Conservation (phyloP, 768 basidiomycete species). For the Suillus ampliporus region DNA sequence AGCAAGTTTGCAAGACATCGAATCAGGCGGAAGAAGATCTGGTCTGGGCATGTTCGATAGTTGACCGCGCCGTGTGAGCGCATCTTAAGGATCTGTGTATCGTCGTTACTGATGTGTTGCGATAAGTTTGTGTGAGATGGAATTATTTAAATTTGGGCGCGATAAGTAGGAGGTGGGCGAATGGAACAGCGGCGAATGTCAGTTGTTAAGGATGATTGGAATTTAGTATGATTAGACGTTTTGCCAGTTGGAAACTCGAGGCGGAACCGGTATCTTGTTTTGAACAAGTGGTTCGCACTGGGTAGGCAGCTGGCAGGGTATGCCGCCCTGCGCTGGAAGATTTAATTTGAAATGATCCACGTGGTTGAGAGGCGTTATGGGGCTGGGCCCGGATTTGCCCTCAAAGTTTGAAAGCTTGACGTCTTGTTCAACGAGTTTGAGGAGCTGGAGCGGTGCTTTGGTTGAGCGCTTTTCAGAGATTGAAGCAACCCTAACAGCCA, state of each 20-base stretch:
- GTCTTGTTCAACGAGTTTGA: conserved; percentile 6
- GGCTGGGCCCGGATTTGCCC: background rate
- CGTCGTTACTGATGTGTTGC: background rate
- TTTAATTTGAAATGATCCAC: conserved; percentile 6
- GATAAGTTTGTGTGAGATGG: background rate
- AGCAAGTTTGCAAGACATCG: background rate
- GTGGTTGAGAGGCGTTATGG: conserved; percentile 6
- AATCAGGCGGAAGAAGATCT: background rate
- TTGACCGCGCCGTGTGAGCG: conserved; percentile 2
- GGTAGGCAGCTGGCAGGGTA: too few relatives aligned
- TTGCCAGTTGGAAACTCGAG: conserved; percentile 19
- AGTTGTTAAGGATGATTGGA: conserved; percentile 22
- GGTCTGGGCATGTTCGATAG: conserved; percentile 2
- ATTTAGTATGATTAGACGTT: conserved; percentile 41
- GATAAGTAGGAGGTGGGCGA: background rate
- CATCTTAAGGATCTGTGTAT: background rate
- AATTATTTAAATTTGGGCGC: background rate
- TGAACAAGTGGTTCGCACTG: too few relatives aligned
- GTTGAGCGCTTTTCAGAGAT: conserved; percentile 1
- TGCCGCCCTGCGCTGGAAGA: background rate
- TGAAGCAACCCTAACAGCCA: background rate
- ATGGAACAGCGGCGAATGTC: background rate
- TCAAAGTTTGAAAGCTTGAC: background rate
- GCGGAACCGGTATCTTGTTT: conserved; percentile 22
- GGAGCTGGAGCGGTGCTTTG: conserved; percentile 6